These are phyloP conservation scores for Coniosporium tulheliwenetii DNA, from an alignment of 2,329 filamentous ascomycete species.

Conservation along the genomic window DNA sequence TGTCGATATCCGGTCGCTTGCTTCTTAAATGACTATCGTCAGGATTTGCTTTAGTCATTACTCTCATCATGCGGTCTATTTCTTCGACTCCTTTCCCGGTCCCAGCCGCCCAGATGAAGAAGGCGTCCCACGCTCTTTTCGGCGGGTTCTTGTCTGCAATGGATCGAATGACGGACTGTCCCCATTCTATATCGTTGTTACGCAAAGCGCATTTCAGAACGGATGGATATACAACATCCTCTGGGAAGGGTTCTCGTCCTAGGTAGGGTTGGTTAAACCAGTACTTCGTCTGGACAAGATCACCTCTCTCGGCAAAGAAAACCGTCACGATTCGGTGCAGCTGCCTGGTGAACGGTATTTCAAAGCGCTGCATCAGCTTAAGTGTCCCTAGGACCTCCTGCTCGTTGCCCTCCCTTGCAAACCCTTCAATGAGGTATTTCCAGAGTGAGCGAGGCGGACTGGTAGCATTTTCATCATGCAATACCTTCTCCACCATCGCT, in stretches of 20 bases:
- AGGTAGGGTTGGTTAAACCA: slow-evolving; percentile 43
- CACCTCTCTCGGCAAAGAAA: slow-evolving; percentile 45
- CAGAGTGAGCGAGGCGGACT: background rate
- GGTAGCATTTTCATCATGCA: background rate
- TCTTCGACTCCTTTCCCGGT: slow-evolving; percentile 58
- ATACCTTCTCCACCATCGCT: slow-evolving; percentile 1
- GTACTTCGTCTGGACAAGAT: slow-evolving; percentile 44
- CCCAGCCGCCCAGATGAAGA: slow-evolving; percentile 61
- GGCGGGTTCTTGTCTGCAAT: slow-evolving; percentile 10
- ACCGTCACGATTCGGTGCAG: slow-evolving; percentile 37
- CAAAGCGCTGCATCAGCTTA: slow-evolving; percentile 30
- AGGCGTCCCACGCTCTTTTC: slow-evolving; percentile 45
- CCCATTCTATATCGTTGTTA: slow-evolving; percentile 46
- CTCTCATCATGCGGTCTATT: slow-evolving; percentile 54
- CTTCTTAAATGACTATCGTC: slow-evolving; percentile 30
- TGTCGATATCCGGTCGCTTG: slow-evolving; percentile 46
- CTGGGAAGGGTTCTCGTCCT: background rate
- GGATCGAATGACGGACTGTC: slow-evolving; percentile 38
- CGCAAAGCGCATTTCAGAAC: slow-evolving; percentile 7
- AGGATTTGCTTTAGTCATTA: slow-evolving; percentile 34
- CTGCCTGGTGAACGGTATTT: slow-evolving; percentile 18
- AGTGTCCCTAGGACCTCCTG: slow-evolving; percentile 41
- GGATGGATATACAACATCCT: background rate
- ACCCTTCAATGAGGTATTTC: slow-evolving; percentile 37
- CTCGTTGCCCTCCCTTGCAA: slow-evolving; percentile 44